A percentile compares a stretch with the other conserved stretches of the same genome.
phyloP scores from a whole-genome alignment of 2,329 filamentous ascomycete genomes.

The Orbilia brochopaga region DNA sequence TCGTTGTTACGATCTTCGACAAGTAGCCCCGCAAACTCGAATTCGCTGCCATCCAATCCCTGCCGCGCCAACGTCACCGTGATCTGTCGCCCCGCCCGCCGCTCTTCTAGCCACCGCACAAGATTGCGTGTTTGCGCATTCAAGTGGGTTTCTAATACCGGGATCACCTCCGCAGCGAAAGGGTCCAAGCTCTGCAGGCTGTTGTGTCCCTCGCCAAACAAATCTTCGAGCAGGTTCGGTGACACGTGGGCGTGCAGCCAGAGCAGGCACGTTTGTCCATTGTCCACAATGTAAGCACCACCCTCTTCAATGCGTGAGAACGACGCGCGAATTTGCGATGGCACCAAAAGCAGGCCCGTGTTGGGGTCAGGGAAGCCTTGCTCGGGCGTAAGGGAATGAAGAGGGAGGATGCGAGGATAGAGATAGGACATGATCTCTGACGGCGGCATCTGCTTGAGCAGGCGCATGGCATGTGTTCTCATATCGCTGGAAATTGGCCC shows the following conservation, averaged over 20 bases:
- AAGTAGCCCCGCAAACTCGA: conserved; percentile 88
- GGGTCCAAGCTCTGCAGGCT: conserved; percentile 79
- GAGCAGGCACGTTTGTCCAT: conserved; percentile 86
- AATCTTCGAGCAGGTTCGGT: conserved; percentile 84
- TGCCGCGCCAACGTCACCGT: conserved; percentile 90
- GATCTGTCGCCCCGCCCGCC: conserved; percentile 83
- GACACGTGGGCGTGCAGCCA: conserved; percentile 94
- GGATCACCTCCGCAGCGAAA: conserved; percentile 74
- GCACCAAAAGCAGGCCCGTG: conserved; percentile 85
- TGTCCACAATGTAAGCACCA: conserved; percentile 92
- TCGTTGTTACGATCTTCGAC: conserved; percentile 97
- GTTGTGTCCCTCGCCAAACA: conserved; percentile 79
- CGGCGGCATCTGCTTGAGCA: conserved; percentile 85
- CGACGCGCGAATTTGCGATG: conserved; percentile 77
- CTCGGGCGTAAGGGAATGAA: conserved; percentile 85
- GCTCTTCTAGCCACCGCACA: conserved; percentile 79
- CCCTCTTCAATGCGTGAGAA: conserved; percentile 90
- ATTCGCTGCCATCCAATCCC: conserved; percentile 91
- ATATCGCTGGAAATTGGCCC: conserved; percentile 90
- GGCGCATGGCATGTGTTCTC: conserved; percentile 85
- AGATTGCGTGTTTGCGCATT: conserved; percentile 96
- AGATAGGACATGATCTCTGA: conserved; percentile 88
- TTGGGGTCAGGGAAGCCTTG: conserved; percentile 90
- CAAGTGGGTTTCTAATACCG: conserved; percentile 85
- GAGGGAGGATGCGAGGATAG: conserved; percentile 88